Base-by-base conservation (phyloP, 2,329 filamentous ascomycete genomes). In the Fusarium sp. region DNA sequence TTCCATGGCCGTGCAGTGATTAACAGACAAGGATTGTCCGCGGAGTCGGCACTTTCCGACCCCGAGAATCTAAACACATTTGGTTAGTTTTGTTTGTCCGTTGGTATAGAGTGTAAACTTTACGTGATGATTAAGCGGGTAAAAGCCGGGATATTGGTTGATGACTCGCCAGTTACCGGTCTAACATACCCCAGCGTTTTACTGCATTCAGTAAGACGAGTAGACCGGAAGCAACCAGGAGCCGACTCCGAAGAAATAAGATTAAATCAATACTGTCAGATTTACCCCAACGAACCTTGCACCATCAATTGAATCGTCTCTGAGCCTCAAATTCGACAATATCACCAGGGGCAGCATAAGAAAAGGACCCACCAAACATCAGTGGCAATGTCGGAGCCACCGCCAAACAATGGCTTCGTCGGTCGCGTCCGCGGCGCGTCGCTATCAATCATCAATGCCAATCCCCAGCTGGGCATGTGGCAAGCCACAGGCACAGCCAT, bases 401-500 rank as follows among this genome's bases (percentile, higher is more conserved):
- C 47, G n/a, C 30, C 47, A 50, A 50, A 33, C 47, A 50, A 58
- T 50, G 55, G 55, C 55, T 38, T 58, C 41, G 55, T 50, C 33
- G 26, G 26, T 30, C 55, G 55, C 41, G 55, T 58, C 22, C 55
- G 55, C 13, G 55, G 55, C 26, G 41, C 55, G 20, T 58, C 55
- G 24, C 31, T 58, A 38, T 58, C 55, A 3, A 35, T 58, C 24
- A 30, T 58, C 14, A 58, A 58, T n/a, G 55, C 55, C 24, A 58
- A 58, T 33, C 55, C 55, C 15, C 55, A 58, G 31, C 41, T 58
- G 41, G 55, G 55, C 24, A 58, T 58, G 55, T 58, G 55, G 55
- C 55, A 58, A 58, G 55, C 55, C 45, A 58, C 55, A 6, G 55
- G 55, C 3, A 58, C 55, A 1, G 55, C 55, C 31, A 58, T 58